These are phyloP conservation scores for Neonothopanus nambi DNA, from an alignment of 1,284 basidiomycete genomes.

Conservation along the genomic window DNA sequence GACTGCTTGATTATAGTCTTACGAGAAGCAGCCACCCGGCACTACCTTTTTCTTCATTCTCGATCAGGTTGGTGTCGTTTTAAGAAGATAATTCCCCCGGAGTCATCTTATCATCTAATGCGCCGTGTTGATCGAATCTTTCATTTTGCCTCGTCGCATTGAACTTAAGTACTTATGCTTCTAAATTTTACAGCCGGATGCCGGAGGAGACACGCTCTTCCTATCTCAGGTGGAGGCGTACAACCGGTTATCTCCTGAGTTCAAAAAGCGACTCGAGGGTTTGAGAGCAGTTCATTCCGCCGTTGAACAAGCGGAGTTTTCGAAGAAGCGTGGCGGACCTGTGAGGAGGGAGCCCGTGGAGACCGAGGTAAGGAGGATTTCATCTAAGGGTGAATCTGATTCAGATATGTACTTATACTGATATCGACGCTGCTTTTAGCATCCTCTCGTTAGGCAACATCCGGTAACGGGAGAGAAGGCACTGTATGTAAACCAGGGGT, in stretches of 20 bases:
- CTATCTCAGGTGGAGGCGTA: constrained; percentile 62
- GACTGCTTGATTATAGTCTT: constrained; percentile 32
- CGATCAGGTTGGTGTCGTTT: constrained; percentile 30
- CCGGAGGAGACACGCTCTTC: constrained; percentile 63
- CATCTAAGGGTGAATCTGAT: not conserved
- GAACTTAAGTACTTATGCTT: too few relatives aligned
- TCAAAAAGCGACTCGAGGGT: constrained; percentile 64
- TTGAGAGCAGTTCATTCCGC: constrained; percentile 66
- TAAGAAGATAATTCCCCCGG: too few relatives aligned
- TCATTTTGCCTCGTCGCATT: too few relatives aligned
- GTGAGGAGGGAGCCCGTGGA: constrained; percentile 68
- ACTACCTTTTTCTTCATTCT: constrained; percentile 63
- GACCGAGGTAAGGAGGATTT: constrained; percentile 37
- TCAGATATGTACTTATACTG: too few relatives aligned
- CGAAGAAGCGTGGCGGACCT: constrained; percentile 48
- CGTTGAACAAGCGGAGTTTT: constrained; percentile 57
- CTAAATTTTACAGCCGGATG: constrained; percentile 27
- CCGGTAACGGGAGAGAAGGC: constrained; percentile 70
- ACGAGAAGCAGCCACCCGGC: constrained; percentile 63
- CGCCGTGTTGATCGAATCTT: too few relatives aligned
- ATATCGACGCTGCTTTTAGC: constrained; percentile 22
- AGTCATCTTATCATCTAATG: not conserved
- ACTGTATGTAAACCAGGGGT: constrained; percentile 63
- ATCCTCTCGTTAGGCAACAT: constrained; percentile 57
- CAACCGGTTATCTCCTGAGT: constrained; percentile 67